phyloP scores from a whole-genome alignment of 2,329 filamentous ascomycete genomes.

The Fusarium sp. region DNA sequence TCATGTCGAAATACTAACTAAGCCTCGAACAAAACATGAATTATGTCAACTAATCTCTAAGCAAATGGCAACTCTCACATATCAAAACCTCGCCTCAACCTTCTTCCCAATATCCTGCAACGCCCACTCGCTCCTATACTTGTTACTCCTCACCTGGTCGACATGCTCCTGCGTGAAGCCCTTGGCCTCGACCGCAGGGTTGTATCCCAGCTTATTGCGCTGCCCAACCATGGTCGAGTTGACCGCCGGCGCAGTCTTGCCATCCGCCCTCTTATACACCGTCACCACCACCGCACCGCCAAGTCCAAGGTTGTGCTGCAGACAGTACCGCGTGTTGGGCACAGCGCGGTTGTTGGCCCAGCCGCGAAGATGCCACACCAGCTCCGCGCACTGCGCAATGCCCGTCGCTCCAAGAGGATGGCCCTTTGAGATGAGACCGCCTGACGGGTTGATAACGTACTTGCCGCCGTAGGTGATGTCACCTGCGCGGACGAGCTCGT shows the following conservation, averaged over 20 bases:
- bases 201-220: slow-evolving; percentile 81
- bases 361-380: slow-evolving; percentile 93
- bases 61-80: background rate
- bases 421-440: slow-evolving; percentile 94
- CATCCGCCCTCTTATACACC: slow-evolving; percentile 87
- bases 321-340: slow-evolving; percentile 73
- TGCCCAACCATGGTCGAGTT: slow-evolving; percentile 72
- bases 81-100: slow-evolving; percentile 53
- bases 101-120: slow-evolving; percentile 69
- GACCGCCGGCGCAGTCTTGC: slow-evolving; percentile 69
- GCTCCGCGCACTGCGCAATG: slow-evolving; percentile 93
- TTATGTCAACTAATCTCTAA: no score
- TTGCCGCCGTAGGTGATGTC: slow-evolving; percentile 92
- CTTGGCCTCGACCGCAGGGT: slow-evolving; percentile 88
- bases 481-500: slow-evolving; percentile 86
- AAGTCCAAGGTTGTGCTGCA: slow-evolving; percentile 94
- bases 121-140: slow-evolving; percentile 75
- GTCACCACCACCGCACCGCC: slow-evolving; percentile 92
- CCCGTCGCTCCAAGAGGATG: slow-evolving; percentile 94
- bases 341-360: slow-evolving; percentile 92
- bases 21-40: no score
- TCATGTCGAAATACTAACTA: no score
- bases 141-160: slow-evolving; percentile 75
- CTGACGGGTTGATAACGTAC: slow-evolving; percentile 90
- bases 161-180: slow-evolving; percentile 86